phyloP scores from a whole-genome alignment of 495 filamentous ascomycete species.

The Glutinoglossum americanum region DNA sequence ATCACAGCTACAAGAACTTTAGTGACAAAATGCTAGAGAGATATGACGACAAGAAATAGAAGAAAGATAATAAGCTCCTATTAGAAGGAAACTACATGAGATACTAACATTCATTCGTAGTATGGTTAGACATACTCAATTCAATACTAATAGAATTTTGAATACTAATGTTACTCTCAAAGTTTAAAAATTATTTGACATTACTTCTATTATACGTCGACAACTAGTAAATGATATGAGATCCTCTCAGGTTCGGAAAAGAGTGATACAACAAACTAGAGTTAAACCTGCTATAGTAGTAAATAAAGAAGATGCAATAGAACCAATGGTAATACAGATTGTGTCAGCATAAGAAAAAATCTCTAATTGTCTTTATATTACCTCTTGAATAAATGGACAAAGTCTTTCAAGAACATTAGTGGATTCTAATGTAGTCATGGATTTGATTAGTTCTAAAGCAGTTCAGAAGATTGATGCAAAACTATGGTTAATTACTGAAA shows the following conservation, averaged over 20 bases:
- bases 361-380: not conserved
- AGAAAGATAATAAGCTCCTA: not conserved
- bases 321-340: not conserved
- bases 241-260: not conserved
- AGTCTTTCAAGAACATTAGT: not conserved
- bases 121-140: not conserved
- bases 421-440: not conserved
- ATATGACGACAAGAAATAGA: not conserved
- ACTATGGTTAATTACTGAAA: not conserved
- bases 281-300: not conserved
- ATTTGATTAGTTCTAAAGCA: not conserved
- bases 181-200: not conserved
- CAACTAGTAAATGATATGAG: not conserved
- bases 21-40: not conserved
- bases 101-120: not conserved
- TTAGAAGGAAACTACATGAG: not conserved
- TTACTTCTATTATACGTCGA: not conserved
- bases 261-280: not conserved
- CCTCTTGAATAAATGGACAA: not conserved
- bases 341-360: not conserved
- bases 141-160: not conserved
- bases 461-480: not conserved
- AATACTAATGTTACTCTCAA: not conserved
- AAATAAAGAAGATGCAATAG: not conserved
- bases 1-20: not conserved